Percentiles rank a stretch among this genome's conserved stretches.
Evolutionary conservation across 305 asterid genomes (phyloP).

Genomic region (Fraxinus platypoda): DNA sequence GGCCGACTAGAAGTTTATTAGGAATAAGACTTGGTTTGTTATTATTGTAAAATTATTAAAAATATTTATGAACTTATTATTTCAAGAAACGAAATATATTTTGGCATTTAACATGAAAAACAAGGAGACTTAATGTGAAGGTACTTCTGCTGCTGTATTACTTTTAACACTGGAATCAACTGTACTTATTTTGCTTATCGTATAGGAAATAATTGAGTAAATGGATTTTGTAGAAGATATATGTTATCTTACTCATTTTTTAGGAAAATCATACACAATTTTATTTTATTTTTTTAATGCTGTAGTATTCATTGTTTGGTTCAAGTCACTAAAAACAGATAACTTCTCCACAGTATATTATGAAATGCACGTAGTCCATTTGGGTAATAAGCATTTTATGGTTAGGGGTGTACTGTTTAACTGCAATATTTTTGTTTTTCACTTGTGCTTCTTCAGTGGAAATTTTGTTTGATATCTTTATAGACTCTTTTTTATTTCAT

Average conservation of each 20-base stretch:
- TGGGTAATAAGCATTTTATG: neutral
- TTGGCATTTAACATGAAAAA: neutral
- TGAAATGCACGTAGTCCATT: neutral
- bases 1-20: neutral
- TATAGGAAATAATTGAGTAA: neutral
- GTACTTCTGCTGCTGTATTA: neutral
- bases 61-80: neutral
- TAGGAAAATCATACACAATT: neutral
- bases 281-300: neutral
- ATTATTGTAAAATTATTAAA: neutral
- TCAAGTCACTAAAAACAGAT: neutral
- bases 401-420: neutral
- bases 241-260: neutral
- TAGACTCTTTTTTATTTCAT: neutral
- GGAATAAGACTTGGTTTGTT: neutral
- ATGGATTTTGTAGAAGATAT: neutral
- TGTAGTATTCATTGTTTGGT: neutral
- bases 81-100: neutral
- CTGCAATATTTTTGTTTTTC: neutral
- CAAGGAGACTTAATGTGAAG: neutral
- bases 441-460: neutral
- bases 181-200: neutral
- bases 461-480: neutral
- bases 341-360: neutral
- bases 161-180: neutral